Base-by-base conservation (phyloP, 495 filamentous ascomycete species). In the Hypomontagnella submonticulosa region DNA sequence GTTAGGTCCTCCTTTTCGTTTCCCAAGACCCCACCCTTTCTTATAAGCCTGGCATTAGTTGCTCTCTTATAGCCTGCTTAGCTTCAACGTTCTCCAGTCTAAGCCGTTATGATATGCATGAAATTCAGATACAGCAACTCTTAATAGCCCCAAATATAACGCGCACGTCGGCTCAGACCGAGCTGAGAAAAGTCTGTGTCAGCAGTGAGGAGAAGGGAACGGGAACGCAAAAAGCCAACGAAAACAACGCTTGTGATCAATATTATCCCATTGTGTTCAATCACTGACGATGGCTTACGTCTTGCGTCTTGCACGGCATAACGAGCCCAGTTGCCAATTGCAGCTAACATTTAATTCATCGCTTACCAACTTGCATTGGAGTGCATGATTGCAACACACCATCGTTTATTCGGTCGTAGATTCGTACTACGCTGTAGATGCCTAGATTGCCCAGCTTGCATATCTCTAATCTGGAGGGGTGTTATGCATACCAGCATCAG, bases 31-130 rank as follows among this genome's bases (percentile, higher is more conserved):
- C 61, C 61, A 58, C 53, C 53, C n/a, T n/a, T 40, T 37, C 38
- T 11, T 48, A 32, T 7, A 50, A 38, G 40, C 47, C 40, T 42
- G 47, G 34, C 33, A 20, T 38, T 67, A 67, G 23, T 33, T 57
- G 51, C 40, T 20, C 53, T 67, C 20, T 61, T 67, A 67, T 67
- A 62, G 23, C 46, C 33, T 66, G 13, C 32, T 51, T 52, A 57
- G 57, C 61, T 57, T 34, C 11, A 32, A 42, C 20, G 23, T 33
- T 18, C 43, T 44, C 63, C 43, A 49, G 30, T 49, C 7, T 52
- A 34, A 50, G 13, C 63, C 38, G 43, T 37, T 60, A 37, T 56
- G 56, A 66, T 41, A 66, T 66, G 63, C 63, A 61, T 56, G 63
- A 60, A 66, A 66, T 66, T 15, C 18, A 44, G 50, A 60, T 56